phyloP scores from a whole-genome alignment of 306 rosid genomes.

The Lablab purpureus region DNA sequence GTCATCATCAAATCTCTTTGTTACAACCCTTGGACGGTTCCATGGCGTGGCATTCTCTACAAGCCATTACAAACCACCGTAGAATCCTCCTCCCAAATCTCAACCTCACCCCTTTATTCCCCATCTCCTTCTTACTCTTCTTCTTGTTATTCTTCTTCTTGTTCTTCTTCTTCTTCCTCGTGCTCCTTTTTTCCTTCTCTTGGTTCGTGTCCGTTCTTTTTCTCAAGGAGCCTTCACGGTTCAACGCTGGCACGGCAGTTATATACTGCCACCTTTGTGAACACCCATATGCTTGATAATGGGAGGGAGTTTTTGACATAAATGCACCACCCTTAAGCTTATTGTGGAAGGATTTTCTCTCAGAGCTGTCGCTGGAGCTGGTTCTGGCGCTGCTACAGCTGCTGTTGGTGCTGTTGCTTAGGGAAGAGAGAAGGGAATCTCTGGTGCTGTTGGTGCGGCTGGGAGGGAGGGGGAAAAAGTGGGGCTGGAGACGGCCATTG shows the following conservation, averaged over 20 bases:
- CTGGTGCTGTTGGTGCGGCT: conserved; percentile 58
- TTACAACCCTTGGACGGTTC: conserved; percentile 51
- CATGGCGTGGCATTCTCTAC: conserved; percentile 80
- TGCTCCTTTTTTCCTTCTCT: not conserved
- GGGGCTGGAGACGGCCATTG: conserved; percentile 88
- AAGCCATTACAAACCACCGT: conserved; percentile 73
- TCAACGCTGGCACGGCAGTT: conserved; percentile 62
- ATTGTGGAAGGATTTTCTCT: conserved; percentile 47
- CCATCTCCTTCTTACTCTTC: conserved; percentile 17
- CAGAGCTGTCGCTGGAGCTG: conserved; percentile 73
- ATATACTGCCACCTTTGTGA: conserved; percentile 84
- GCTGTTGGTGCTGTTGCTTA: conserved; percentile 85
- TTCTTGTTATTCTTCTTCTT: not conserved
- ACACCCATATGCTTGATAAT: not conserved
- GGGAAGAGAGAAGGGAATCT: conserved; percentile 68
- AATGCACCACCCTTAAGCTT: not conserved
- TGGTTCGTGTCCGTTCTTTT: conserved; percentile 37
- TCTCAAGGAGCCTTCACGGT: conserved; percentile 61
- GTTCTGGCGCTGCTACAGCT: conserved; percentile 83
- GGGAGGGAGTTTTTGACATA: not conserved
- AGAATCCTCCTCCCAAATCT: conserved; percentile 61
- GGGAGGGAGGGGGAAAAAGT: conserved; percentile 59
- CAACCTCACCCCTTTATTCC: not conserved
- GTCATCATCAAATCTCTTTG: conserved; percentile 27
- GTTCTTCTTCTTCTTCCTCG: not conserved